Evolutionary conservation across 257 asterid species (phyloP).

Genomic region (Plectranthus barbatus): DNA sequence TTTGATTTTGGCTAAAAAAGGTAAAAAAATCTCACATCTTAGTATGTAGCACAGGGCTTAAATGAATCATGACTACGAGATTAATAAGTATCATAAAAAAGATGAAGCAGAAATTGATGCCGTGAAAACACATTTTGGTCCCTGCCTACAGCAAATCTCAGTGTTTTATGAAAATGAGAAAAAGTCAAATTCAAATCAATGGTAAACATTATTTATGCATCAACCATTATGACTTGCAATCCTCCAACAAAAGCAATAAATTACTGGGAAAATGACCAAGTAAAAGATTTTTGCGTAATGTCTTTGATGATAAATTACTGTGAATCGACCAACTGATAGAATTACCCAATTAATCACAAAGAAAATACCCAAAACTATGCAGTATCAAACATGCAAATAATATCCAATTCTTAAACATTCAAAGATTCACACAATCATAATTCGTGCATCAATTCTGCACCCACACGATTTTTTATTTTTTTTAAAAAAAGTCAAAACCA

Average conservation of each 20-base stretch:
- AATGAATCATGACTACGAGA: background rate
- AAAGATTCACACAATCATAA: background rate
- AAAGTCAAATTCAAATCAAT: background rate
- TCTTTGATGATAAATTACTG: background rate
- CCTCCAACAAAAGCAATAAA: background rate
- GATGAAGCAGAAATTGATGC: background rate
- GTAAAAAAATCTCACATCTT: background rate
- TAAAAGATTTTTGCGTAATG: background rate
- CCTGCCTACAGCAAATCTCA: background rate
- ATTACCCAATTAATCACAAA: background rate
- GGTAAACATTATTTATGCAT: background rate
- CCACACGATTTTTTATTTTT: too few relatives aligned
- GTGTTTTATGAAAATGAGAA: background rate
- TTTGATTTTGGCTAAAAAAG: background rate
- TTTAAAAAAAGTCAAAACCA: background rate
- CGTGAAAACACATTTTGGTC: background rate
- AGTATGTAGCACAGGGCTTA: background rate
- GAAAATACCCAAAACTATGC: background rate
- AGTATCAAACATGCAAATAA: background rate
- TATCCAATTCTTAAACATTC: background rate
- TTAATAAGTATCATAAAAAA: background rate
- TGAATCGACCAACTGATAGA: background rate
- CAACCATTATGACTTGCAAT: background rate
- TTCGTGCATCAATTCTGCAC: conserved; percentile 4
- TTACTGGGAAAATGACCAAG: background rate